Evolutionary conservation across 257 asterid species (phyloP), one percentile per base, ranked within the genome.

Genomic region (Lycium ferocissimum): DNA sequence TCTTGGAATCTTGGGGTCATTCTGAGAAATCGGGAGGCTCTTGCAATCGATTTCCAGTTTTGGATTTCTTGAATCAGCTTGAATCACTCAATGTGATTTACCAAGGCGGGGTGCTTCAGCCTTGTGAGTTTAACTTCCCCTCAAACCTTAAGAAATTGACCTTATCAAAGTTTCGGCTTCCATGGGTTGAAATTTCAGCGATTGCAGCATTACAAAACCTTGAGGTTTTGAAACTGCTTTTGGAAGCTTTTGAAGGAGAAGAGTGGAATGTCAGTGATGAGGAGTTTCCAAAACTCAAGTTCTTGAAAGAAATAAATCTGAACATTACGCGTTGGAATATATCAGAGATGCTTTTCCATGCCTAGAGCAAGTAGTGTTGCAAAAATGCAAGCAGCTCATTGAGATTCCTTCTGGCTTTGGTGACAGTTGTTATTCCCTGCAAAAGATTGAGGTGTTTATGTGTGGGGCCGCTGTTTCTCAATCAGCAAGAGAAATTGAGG

Each of bases 331-430:
- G 33, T 26, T 26, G 33, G 33, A 26, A 26, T 26, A 26, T 26
- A 26, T 26, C 33, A 26, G 33, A 26, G 89, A 86, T n/a, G 40
- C 84, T n/a, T 86, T 86, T 56, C 86, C 86, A 11, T 20, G 17
- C 13, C 89, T 83, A 54, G 79, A 83, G 57, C 82, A 37, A 13
- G 67, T 86, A 33, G 58, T 83, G 5, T 51, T 86, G 88, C 33
- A 0, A 56, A n/a, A 40, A 12, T 83, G 88, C 81, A 5, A 45
- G 53, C 43, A 37, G 6, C 81, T 75, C 33, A 7, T 1, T 26
- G 84, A 70, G 84, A 56, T 83, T 33, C 88, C 88, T 7, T 15
- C 84, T 0, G 11, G 11, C 17, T 83, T 83, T 3, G 75, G 58
- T 15, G 69, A 83, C 35, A 76, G 57, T 26, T 26, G 33, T 26